Conservation (phyloP, 441 rosid species). For the Pelargonium fulgidum region DNA sequence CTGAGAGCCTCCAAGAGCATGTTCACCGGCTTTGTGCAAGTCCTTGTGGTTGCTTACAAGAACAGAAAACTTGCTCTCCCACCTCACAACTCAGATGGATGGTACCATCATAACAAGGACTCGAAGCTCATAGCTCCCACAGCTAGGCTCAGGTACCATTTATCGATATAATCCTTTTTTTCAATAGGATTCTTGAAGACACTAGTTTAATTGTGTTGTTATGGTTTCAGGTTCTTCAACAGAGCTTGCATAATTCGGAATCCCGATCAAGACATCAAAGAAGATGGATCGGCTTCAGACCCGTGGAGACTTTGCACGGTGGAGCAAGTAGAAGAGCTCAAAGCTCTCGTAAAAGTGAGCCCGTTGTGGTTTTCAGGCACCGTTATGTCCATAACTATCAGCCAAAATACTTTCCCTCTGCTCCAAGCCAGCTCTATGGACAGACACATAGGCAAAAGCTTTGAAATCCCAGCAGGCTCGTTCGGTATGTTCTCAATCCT, state of each 20-base stretch:
- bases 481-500: constrained; percentile 52
- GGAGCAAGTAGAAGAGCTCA: constrained; percentile 79
- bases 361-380: constrained; percentile 92
- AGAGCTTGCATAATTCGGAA: constrained; percentile 72
- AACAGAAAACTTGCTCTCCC: constrained; percentile 56
- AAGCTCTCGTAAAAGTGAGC: constrained; percentile 63
- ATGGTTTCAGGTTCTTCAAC: constrained; percentile 53
- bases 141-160: constrained; percentile 46
- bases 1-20: constrained; percentile 48
- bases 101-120: constrained; percentile 43
- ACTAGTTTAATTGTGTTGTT: not conserved
- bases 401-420: constrained; percentile 61
- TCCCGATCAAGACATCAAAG: constrained; percentile 48
- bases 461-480: constrained; percentile 79
- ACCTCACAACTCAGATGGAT: constrained; percentile 25
- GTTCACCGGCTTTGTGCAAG: constrained; percentile 68
- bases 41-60: constrained; percentile 49
- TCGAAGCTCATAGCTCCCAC: constrained; percentile 42
- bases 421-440: constrained; percentile 80
- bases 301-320: constrained; percentile 84
- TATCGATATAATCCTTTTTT: not conserved
- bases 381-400: constrained; percentile 52
- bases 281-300: constrained; percentile 47
- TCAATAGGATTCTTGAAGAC: not conserved
- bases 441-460: constrained; percentile 47